Evolutionary conservation across 768 basidiomycete species (phyloP).

Genomic region (Saitozyma sp.): DNA sequence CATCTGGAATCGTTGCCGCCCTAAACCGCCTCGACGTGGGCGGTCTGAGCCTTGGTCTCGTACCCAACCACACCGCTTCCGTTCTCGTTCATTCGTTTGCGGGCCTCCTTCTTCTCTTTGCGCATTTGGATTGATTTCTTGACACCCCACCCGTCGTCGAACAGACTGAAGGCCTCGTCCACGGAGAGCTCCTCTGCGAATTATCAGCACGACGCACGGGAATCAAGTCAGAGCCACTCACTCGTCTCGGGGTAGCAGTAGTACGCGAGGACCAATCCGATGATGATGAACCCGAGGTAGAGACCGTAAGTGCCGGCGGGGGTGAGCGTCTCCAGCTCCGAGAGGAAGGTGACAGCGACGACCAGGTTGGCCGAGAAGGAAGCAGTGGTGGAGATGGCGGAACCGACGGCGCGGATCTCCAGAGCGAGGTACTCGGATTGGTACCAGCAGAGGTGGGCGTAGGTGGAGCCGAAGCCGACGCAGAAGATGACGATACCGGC

Average conservation of each 20-base stretch:
- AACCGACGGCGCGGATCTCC: slow-evolving; percentile 24
- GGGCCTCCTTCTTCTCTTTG: too few relatives aligned
- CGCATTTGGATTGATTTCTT: too few relatives aligned
- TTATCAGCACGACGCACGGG: too few relatives aligned
- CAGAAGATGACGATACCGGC: too few relatives aligned
- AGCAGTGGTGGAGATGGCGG: slow-evolving; percentile 13
- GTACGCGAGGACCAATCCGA: slow-evolving; percentile 19
- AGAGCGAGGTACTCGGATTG: slow-evolving; percentile 23
- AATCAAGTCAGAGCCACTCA: background rate
- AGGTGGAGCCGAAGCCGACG: slow-evolving; percentile 12
- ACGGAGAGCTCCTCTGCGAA: too few relatives aligned
- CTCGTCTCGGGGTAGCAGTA: slow-evolving; percentile 30
- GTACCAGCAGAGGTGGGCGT: slow-evolving; percentile 22
- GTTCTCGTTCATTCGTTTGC: too few relatives aligned
- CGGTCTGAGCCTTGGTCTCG: too few relatives aligned
- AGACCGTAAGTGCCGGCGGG: slow-evolving; percentile 23
- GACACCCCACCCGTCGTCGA: too few relatives aligned
- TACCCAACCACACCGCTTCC: too few relatives aligned
- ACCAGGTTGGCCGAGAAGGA: slow-evolving; percentile 28
- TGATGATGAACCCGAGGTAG: slow-evolving; percentile 18
- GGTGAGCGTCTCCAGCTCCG: slow-evolving; percentile 2
- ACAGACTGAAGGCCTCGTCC: too few relatives aligned
- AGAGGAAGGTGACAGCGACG: slow-evolving; percentile 18
- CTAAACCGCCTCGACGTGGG: too few relatives aligned
- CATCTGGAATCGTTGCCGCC: too few relatives aligned